Base-by-base conservation (phyloP, 148 eudicot species). In the Vaccinium vitisidaea region DNA sequence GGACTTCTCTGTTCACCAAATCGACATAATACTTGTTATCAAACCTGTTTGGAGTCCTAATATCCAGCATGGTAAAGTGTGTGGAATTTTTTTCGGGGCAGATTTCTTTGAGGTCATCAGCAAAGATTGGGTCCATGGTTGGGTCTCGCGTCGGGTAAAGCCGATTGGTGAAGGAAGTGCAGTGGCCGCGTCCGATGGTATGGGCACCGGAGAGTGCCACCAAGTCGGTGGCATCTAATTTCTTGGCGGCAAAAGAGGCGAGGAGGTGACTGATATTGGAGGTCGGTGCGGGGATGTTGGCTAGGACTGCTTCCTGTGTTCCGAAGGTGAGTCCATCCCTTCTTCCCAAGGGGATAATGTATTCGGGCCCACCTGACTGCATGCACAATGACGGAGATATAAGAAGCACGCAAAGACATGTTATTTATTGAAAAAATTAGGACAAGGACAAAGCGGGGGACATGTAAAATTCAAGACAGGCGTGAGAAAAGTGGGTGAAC, bases 171-270 rank as follows among this genome's bases (percentile, higher is more conserved):
- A 91, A 89, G 81, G 93, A 71, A 3, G 65, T 18, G 85, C 93
- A 91, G 85, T 89, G 91, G 85, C 88, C 43, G 56, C 85, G 46
- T 0, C 93, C 93, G 30, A 91, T 91, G 87, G 91, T 89, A 88
- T 91, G 93, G 83, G 87, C 91, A 0, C 93, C 91, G 23, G 88
- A 89, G 77, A 91, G 91, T 4, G 90, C 91, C 18, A 91, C 91
- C 6, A 86, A 80, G 23, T 91, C 93, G 2, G 90, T 91, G 85
- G 89, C 82, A 9, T 85, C 84, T 18, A 91, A 76, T 18, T 83
- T 82, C 80, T 91, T 91, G 65, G 78, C 59, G 21, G 90, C 83
- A 16, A 91, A 88, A 5, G 84, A 63, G 6, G 77, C 21, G 81
- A 91, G 89, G 82, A 89, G 79, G 55, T 30, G 0, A 23, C 81